Evolutionary conservation across 768 basidiomycete species (phyloP), one percentile per base, ranked within the genome.

Genomic region (Trametes cingulata): DNA sequence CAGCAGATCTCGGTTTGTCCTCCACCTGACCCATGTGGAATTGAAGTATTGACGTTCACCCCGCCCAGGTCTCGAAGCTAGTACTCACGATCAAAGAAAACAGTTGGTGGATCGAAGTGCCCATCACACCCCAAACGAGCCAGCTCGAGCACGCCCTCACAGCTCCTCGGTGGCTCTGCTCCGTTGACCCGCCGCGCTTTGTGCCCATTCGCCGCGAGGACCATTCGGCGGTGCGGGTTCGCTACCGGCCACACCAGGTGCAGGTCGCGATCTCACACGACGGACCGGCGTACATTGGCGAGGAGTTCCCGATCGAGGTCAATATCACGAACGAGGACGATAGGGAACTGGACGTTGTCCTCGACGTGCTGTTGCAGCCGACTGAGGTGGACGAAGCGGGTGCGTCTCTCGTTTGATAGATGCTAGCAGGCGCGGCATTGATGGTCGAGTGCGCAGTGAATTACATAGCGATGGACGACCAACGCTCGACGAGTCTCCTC

Each of bases 311-410:
- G 0, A 87, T 98, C 65, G 69, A 71, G 12, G 76, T 98, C 41
- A 78, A 84, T 46, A 78, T 96, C 14, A 82, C 75, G 4, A 97
- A 95, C 68, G 68, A 75, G 5, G 94, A 97, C 69, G 82, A 83
- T 46, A 78, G 85, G 19, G 80, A 85, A 24, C 72, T 98, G 12
- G 85, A 90, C 15, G 74, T 92, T 13, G 74, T 80, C 5, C 75
- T 93, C 10, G 90, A 94, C 56, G 81, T 91, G 5, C 77, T 96
- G 57, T 73, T 98, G 35, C 92, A 93, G 54, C 94, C 94, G 1
- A 81, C 84, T 2, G 90, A 91, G 64, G 78, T 85, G 50, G 91
- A 92, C 62, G 82, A 85, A 59, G 82, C 88, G 20, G 79, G 92
- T 91, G 52, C 17, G 85, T 69, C 4, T 3, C 8, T 46, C 27